A percentile compares a stretch with the other conserved stretches of the same genome.
Evolutionary conservation across 495 filamentous ascomycete genomes (phyloP).

Genomic region (Friedmanniomyces endolithicus): DNA sequence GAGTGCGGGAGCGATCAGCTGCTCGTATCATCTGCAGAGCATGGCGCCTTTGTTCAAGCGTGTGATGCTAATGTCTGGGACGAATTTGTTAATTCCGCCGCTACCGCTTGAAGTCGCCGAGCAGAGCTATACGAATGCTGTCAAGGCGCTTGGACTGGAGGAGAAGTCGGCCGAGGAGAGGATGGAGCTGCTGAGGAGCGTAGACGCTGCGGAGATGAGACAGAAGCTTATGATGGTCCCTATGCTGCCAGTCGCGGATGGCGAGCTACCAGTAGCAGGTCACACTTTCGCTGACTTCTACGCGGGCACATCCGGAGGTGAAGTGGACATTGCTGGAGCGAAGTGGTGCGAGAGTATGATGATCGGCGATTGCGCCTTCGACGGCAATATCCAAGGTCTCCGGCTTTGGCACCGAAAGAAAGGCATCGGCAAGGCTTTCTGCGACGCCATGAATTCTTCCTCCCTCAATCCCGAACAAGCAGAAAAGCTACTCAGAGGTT

Average conservation of each 20-base stretch:
- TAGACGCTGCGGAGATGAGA: constrained; percentile 29
- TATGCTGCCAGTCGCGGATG: constrained; percentile 28
- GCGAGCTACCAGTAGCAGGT: constrained; percentile 26
- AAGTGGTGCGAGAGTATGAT: constrained; percentile 32
- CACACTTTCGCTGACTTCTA: constrained; percentile 8
- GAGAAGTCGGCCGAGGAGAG: constrained; percentile 24
- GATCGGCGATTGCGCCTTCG: constrained; percentile 33
- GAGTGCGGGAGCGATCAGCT: constrained; percentile 27
- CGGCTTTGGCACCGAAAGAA: constrained; percentile 18
- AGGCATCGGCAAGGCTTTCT: constrained; percentile 29
- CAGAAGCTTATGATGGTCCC: constrained; percentile 16
- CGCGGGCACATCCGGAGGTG: no score
- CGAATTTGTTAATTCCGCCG: constrained; percentile 27
- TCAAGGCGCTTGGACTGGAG: constrained; percentile 30
- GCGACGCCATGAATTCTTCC: constrained; percentile 20
- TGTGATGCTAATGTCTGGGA: constrained; percentile 33
- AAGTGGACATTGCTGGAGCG: constrained; percentile 17
- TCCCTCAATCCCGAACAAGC: constrained; percentile 17
- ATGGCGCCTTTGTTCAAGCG: constrained; percentile 32
- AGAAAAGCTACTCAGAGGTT: constrained; percentile 26
- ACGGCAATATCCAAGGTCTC: constrained; percentile 26
- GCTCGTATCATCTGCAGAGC: constrained; percentile 33
- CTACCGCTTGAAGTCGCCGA: constrained; percentile 29
- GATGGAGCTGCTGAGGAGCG: constrained; percentile 27
- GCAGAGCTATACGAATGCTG: constrained; percentile 28